Evolutionary conservation across 176 grass and related monocot genomes (phyloP), one percentile per base, ranked within the genome.

Genomic region (Elymus sibiricus): DNA sequence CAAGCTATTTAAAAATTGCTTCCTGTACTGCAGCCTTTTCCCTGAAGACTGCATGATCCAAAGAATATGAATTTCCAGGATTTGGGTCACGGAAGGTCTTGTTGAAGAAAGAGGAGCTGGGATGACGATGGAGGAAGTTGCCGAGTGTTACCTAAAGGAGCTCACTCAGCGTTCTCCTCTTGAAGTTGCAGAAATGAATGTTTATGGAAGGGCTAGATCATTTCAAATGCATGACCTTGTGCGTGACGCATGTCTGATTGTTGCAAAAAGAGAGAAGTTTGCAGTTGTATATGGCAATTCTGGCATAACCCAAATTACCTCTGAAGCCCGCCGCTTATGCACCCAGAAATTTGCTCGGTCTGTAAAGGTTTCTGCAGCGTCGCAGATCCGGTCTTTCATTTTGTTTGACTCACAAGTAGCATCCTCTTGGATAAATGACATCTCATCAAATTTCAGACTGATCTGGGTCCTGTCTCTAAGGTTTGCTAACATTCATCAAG

Each of bases 191-290:
- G 59, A 81, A 75, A 84, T 76, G 44, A 84, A 81, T 39, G 46
- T 13, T 10, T 17, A 16, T 51, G 76, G 89, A 76, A 87, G 75
- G 28, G 67, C 58, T 12, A 80, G 4, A 59, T 22, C 15, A 74
- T 75, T 87, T 76, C 7, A 28, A 5, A 84, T 91, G 42, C 89
- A 91, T 34, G 89, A 87, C 28, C 46, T 91, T 80, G 89, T 91
- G 12, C 46, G 85, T 4, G 89, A 84, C 2, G 22, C 75, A 75
- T 75, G 76, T 5, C 14, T 58, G 25, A 76, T 32, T 10, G 42
- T 64, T 55, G 76, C 89, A 68, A 37, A 56, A 40, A 67, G 73
- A 22, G 89, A 91, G 77, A 91, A 60, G 22, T 84, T 87, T 25
- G 58, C 26, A 3, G 32, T 70, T 11, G 19, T 34, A 84, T 26